Evolutionary conservation across 2,329 filamentous ascomycete genomes (phyloP).

Genomic region (Metarhizium brunneum): DNA sequence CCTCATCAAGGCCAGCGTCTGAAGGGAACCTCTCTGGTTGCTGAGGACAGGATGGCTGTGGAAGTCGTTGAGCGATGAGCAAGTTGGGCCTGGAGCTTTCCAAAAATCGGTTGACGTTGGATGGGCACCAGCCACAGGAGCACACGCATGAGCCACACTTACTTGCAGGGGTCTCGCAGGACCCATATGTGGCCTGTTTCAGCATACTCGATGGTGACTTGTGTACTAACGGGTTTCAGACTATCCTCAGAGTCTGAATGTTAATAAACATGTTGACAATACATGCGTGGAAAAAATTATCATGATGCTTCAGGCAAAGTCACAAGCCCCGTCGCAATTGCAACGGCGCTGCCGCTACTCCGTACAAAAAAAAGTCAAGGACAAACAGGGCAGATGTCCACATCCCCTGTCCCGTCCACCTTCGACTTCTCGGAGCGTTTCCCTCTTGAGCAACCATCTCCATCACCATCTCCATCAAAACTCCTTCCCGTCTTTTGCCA

Average conservation of each 20-base stretch:
- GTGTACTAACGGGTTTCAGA: too few species aligned
- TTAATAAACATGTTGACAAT: too few species aligned
- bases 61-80: neutral
- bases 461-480: neutral
- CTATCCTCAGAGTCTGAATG: too few species aligned
- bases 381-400: neutral
- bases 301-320: neutral
- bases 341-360: neutral
- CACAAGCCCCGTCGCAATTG: neutral
- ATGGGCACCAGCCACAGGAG: neutral
- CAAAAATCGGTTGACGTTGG: neutral
- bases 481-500: neutral
- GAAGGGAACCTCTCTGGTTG: neutral
- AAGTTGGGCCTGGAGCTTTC: neutral
- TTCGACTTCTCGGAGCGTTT: neutral
- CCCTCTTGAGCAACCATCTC: neutral
- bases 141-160: neutral
- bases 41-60: neutral
- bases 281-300: too few species aligned
- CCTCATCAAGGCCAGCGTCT: conserved; percentile 2
- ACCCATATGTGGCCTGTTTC: too few species aligned
- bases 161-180: too few species aligned
- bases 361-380: neutral
- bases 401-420: neutral
- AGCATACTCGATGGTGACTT: too few species aligned